Evolutionary conservation across 192 early-diverging fungal species (phyloP).

Genomic region (Entomortierella chlamydospora): DNA sequence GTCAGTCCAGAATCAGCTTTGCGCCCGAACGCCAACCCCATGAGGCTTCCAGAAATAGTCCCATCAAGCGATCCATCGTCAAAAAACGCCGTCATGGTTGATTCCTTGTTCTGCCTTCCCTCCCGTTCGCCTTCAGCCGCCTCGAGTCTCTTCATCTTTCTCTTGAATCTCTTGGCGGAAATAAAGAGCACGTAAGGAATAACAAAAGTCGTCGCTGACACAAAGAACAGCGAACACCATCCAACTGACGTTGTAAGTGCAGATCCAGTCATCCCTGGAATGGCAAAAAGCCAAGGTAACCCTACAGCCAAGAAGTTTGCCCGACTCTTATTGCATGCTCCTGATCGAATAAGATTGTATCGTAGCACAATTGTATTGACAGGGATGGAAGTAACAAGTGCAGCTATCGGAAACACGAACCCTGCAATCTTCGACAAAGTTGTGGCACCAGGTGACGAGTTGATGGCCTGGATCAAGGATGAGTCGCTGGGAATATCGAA

Average conservation of each 20-base stretch:
- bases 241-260: conserved; percentile 61
- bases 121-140: not conserved
- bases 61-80: too few species aligned
- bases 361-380: conserved; percentile 78
- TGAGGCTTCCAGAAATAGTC: too few species aligned
- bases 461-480: conserved; percentile 57
- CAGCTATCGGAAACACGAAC: conserved; percentile 66
- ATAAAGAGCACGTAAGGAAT: conserved; percentile 75
- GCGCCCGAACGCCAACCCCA: not conserved
- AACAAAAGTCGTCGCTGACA: conserved; percentile 74
- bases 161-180: conserved; percentile 57
- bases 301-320: conserved; percentile 19
- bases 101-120: conserved; percentile 3
- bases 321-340: conserved; percentile 66
- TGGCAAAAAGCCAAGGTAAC: conserved; percentile 30
- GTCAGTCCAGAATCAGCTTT: not conserved
- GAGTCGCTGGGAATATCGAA: conserved; percentile 55
- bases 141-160: conserved; percentile 21
- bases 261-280: conserved; percentile 48
- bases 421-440: conserved; percentile 53
- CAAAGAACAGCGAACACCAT: conserved; percentile 75
- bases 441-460: conserved; percentile 58
- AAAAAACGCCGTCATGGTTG: not conserved
- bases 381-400: conserved; percentile 75
- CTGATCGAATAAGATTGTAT: conserved; percentile 63